Conservation (phyloP, 2,329 filamentous ascomycete species). For the Fusarium piperis region DNA sequence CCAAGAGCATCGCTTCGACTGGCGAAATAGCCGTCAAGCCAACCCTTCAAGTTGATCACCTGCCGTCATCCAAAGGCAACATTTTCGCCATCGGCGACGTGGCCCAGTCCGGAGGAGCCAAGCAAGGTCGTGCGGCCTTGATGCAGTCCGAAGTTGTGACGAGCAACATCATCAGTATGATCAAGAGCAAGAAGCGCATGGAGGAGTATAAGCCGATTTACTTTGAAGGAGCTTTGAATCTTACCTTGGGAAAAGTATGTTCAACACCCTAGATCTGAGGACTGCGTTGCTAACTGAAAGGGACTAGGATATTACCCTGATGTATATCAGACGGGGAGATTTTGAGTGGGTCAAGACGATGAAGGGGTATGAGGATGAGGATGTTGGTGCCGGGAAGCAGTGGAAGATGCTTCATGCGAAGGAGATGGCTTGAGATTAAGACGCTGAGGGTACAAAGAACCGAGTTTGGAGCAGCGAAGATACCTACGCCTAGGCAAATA, state of each 20-base stretch:
- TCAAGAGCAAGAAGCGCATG: not conserved
- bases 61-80: not conserved
- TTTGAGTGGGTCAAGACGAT: slow-evolving; percentile 5
- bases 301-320: not conserved
- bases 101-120: slow-evolving; percentile 15
- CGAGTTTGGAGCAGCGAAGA: not conserved
- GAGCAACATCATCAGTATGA: slow-evolving; percentile 3
- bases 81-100: slow-evolving; percentile 24
- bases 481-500: too few relatives aligned
- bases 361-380: not conserved
- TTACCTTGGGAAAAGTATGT: slow-evolving; percentile 22
- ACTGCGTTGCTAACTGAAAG: not conserved
- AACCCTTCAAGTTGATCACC: slow-evolving; percentile 8
- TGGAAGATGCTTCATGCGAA: slow-evolving; percentile 4
- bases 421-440: not conserved
- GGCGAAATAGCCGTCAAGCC: slow-evolving; percentile 13
- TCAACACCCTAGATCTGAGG: rapidly evolving
- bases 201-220: not conserved
- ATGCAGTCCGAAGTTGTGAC: slow-evolving; percentile 14
- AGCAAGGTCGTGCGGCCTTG: slow-evolving; percentile 20
- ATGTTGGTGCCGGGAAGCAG: slow-evolving; percentile 5
- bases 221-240: slow-evolving; percentile 9
- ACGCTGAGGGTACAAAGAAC: not conserved
- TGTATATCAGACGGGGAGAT: slow-evolving; percentile 8
- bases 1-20: not conserved